These are phyloP conservation scores for Cryphonectria naterciae DNA, from an alignment of 2,329 filamentous ascomycete genomes.

Conservation along the genomic window DNA sequence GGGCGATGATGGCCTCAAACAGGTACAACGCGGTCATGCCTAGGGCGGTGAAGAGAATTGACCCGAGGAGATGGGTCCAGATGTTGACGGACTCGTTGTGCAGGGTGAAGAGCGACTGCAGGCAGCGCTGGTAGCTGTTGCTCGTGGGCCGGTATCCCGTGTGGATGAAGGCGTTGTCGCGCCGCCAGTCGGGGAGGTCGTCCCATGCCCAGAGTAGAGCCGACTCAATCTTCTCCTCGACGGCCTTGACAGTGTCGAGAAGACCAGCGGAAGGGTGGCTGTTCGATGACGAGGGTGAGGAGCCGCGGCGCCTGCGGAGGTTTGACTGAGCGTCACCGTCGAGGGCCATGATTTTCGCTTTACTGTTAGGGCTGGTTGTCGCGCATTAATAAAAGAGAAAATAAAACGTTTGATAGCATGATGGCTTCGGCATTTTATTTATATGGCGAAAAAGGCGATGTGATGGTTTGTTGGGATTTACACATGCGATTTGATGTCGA, in stretches of 20 bases:
- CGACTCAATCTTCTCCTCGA: conserved; percentile 46
- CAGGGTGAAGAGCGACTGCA: conserved; percentile 55
- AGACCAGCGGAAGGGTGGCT: conserved; percentile 20
- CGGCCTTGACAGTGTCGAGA: conserved; percentile 35
- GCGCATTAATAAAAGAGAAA: neutral
- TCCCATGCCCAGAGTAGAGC: conserved; percentile 59
- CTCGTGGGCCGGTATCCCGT: conserved; percentile 57
- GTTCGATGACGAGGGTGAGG: conserved; percentile 23
- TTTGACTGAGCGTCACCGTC: neutral
- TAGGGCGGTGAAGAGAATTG: conserved; percentile 55
- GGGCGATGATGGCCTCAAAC: conserved; percentile 55
- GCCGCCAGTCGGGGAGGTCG: conserved; percentile 62
- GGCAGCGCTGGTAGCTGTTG: conserved; percentile 51
- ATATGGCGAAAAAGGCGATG: neutral
- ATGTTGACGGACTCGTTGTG: conserved; percentile 66
- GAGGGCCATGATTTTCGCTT: neutral
- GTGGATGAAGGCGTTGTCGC: conserved; percentile 61
- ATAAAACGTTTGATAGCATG: neutral
- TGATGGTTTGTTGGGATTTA: conserved; percentile 25
- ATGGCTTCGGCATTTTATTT: neutral
- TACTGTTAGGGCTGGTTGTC: neutral
- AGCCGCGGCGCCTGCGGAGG: conserved; percentile 22
- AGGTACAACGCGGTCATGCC: conserved; percentile 52
- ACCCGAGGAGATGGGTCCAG: conserved; percentile 68
- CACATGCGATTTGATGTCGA: conserved; percentile 19